Conservation (phyloP, 192 early-diverging fungal species). For the Spizellomyces punctatus region DNA sequence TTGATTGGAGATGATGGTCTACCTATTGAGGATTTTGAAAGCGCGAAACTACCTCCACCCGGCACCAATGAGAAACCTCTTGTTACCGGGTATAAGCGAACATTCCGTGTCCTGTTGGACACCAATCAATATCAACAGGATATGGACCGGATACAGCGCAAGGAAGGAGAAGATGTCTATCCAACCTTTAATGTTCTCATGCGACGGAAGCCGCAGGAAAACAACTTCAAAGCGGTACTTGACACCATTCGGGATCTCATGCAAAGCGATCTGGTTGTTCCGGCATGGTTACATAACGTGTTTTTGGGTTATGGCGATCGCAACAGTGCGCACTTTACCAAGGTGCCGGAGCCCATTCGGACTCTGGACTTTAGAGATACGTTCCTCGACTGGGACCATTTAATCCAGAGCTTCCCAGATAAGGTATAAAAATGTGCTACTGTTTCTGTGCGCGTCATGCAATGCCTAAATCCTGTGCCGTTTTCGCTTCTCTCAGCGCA, state of each 20-base stretch:
- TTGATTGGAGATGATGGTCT: constrained; percentile 75
- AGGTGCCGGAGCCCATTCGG: constrained; percentile 53
- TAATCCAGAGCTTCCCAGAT: constrained; percentile 67
- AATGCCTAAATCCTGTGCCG: no score
- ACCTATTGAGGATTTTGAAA: constrained; percentile 34
- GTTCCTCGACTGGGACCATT: constrained; percentile 81
- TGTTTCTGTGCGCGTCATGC: no score
- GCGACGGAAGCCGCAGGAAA: constrained; percentile 85
- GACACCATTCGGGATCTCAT: constrained; percentile 90
- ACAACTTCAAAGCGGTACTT: constrained; percentile 90
- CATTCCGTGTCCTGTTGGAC: constrained; percentile 81
- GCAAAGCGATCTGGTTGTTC: constrained; percentile 80
- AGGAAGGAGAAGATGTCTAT: constrained; percentile 71
- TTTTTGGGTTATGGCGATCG: constrained; percentile 97
- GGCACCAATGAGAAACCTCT: constrained; percentile 44
- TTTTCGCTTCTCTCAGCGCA: background rate
- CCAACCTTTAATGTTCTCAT: constrained; percentile 87
- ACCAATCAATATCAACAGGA: constrained; percentile 83
- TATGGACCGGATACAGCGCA: constrained; percentile 44
- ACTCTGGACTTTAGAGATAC: constrained; percentile 87
- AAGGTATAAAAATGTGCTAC: constrained; percentile 32
- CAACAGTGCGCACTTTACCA: constrained; percentile 68
- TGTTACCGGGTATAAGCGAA: constrained; percentile 47
- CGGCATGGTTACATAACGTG: constrained; percentile 88
- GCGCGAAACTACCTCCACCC: constrained; percentile 19